Percentiles rank a stretch among this genome's conserved stretches.
Conservation (phyloP, 2,329 filamentous ascomycete species). For the Fusarium falciforme region DNA sequence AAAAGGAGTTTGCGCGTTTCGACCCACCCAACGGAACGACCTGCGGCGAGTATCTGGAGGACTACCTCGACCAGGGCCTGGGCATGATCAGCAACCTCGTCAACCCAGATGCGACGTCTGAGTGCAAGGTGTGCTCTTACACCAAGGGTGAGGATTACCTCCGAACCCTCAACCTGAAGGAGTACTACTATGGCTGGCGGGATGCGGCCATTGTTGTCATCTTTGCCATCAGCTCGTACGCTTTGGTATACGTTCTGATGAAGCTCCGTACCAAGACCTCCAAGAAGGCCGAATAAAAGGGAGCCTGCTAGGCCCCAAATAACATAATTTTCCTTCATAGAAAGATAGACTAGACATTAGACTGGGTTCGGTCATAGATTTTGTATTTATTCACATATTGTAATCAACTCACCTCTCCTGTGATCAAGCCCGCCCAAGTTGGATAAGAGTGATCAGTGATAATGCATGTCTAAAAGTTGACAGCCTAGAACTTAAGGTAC, state of each 20-base stretch:
- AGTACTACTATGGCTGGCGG: conserved; percentile 75
- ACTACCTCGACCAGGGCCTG: conserved; percentile 59
- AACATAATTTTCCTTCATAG: not conserved
- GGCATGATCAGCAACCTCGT: conserved; percentile 63
- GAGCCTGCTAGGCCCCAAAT: not conserved
- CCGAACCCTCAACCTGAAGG: conserved; percentile 66
- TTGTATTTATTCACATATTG: not conserved
- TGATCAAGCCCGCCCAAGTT: not conserved
- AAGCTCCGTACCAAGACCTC: conserved; percentile 61
- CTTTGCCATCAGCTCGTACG: conserved; percentile 67
- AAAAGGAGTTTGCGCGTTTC: conserved; percentile 63
- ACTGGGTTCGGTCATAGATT: not conserved
- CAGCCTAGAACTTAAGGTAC: not conserved
- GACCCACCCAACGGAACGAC: conserved; percentile 63
- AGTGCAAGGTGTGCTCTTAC: conserved; percentile 73
- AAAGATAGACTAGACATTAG: not conserved
- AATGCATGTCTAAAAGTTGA: not conserved
- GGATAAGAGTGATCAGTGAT: not conserved
- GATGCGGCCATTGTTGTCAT: conserved; percentile 70
- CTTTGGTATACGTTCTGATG: conserved; percentile 58
- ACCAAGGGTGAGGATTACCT: conserved; percentile 69
- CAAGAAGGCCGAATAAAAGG: conserved; percentile 55
- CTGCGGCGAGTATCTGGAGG: conserved; percentile 67
- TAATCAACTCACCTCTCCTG: not conserved
- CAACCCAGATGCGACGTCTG: conserved; percentile 67